Base-by-base conservation (phyloP, 805 yeast species). In the Hagleromyces aurorensis region DNA sequence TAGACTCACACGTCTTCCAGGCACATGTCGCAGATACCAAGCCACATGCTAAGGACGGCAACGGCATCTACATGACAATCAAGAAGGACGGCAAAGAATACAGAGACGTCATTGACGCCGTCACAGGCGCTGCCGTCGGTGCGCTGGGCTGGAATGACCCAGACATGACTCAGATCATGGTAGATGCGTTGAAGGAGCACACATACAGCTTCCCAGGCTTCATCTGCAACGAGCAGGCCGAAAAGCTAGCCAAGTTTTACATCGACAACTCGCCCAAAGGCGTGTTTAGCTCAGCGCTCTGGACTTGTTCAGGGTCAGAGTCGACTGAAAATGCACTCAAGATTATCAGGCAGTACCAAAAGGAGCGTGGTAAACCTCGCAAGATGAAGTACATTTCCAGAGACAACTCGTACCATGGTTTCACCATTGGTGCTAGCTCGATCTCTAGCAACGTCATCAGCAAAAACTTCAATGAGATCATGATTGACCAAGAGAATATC, bases 241-340 rank as follows among this genome's bases (percentile, higher is more conserved):
- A 67, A 37, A 62, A 57, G 6, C 45, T 68, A 29, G 61, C 69
- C 16, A 46, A 60, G 30, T 63, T 57, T 52, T 66, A 61, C 27
- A 52, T 63, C 36, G 61, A 57, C 5, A 47, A 52, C 24, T 59
- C 67, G 11, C 65, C 66, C 32, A 42, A 55, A 22, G 58, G 52
- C 23, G 63, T 56, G 6, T 64, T 63, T 36, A 40, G 52, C 3
- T 55, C 65, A 15, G 69, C 65, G 9, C 36, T 62, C 26, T 62
- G 78, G 55, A 65, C 70, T 33, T 70, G 74, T 40, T 69, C 78
- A 6, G 85, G 85, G n/a, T 63, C 80, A 16, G 83, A 75, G 52
- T 72, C 79, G 19, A 75, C 72, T 48, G 83, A 76, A 48, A 77
- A 75, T 23, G 78, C 79, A 4, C 43, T 76, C 48, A 75, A 74